A percentile compares a stretch with the other conserved stretches of the same genome.
These are phyloP conservation scores for Trichoderma breve DNA, from an alignment of 2,329 filamentous ascomycete genomes.

Conservation along the genomic window DNA sequence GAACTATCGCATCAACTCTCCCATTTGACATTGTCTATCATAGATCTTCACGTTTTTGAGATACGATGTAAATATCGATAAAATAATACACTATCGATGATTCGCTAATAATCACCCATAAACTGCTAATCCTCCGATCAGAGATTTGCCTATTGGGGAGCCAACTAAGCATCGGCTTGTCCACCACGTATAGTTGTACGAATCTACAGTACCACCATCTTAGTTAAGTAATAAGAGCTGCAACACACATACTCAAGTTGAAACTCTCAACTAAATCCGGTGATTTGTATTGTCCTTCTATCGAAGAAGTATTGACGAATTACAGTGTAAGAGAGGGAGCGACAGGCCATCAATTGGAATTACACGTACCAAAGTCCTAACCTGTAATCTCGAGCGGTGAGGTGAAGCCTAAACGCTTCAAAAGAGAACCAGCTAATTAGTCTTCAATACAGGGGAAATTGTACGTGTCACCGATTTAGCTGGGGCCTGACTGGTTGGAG, in stretches of 20 bases:
- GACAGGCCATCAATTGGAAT: background rate
- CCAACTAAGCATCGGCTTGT: no score
- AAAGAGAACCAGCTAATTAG: no score
- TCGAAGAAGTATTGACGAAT: background rate
- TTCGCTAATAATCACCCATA: background rate
- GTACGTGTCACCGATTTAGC: background rate
- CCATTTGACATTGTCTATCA: background rate
- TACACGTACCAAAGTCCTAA: background rate
- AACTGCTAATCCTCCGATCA: no score
- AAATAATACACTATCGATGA: fast-evolving
- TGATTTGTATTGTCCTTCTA: background rate
- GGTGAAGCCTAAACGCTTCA: background rate
- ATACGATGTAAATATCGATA: background rate
- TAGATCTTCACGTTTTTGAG: fast-evolving
- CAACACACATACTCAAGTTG: background rate
- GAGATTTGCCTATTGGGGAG: no score
- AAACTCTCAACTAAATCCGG: background rate
- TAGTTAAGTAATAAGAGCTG: background rate
- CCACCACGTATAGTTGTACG: background rate
- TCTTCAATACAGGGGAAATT: background rate
- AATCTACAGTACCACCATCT: background rate
- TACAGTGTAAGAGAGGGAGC: background rate
- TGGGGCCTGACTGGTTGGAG: no score
- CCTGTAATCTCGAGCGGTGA: background rate
- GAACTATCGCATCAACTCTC: background rate